Conservation (phyloP, 2,329 filamentous ascomycete genomes). For the Penicillium verrucosum region DNA sequence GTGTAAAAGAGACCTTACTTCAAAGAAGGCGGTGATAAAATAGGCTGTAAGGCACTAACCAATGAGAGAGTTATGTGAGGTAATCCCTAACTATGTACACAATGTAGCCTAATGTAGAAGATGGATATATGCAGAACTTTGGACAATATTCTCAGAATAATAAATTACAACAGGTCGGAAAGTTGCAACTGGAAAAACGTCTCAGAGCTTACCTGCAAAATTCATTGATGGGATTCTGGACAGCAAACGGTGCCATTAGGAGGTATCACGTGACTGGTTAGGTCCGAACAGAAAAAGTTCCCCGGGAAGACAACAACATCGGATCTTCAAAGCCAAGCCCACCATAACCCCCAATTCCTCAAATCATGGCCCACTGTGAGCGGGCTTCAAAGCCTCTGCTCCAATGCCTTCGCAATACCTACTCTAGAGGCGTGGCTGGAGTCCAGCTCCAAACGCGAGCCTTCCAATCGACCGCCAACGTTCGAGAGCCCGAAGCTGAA, state of each 20-base stretch:
- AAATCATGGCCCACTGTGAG: slow-evolving; percentile 43
- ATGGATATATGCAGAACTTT: no score
- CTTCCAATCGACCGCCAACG: slow-evolving; percentile 48
- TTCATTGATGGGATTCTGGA: background rate
- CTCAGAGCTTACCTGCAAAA: background rate
- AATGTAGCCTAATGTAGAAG: no score
- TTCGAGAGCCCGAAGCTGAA: slow-evolving; percentile 47
- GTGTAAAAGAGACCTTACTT: no score
- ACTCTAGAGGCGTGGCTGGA: slow-evolving; percentile 31
- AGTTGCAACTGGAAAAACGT: background rate
- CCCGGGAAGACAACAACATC: slow-evolving; percentile 28
- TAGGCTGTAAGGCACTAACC: no score
- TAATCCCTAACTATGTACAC: background rate
- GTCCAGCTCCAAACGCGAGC: slow-evolving; percentile 43
- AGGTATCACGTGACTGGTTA: background rate
- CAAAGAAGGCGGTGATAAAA: no score
- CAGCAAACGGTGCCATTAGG: slow-evolving; percentile 13
- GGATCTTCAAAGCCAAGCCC: slow-evolving; percentile 19
- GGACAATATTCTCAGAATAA: background rate
- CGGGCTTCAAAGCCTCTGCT: slow-evolving; percentile 43
- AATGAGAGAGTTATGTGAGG: no score
- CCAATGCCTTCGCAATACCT: slow-evolving; percentile 41
- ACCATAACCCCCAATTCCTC: slow-evolving; percentile 6
- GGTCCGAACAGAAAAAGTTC: slow-evolving; percentile 37
- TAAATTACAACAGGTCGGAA: background rate